These are phyloP conservation scores for Neurospora intermedia DNA, from an alignment of 495 filamentous ascomycete species.

Conservation along the genomic window DNA sequence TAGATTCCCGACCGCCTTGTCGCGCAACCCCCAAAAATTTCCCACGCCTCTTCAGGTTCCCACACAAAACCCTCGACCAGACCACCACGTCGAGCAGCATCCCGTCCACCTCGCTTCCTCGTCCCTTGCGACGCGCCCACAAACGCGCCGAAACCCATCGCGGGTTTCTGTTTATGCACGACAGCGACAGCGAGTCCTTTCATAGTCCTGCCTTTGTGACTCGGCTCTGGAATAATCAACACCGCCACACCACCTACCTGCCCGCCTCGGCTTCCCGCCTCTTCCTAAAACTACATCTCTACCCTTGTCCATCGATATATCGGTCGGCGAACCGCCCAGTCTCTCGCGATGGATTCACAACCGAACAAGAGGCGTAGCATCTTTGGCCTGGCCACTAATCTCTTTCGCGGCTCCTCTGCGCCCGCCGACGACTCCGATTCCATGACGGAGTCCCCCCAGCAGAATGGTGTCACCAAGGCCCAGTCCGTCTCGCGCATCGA, in stretches of 20 bases:
- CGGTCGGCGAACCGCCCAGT: not conserved
- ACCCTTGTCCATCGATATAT: not conserved
- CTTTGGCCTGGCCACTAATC: constrained; percentile 15
- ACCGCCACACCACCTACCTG: not conserved
- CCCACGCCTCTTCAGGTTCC: not conserved
- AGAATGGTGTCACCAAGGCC: constrained; percentile 2
- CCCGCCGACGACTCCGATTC: constrained; percentile 8
- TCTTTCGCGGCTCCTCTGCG: constrained; percentile 17
- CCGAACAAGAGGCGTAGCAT: constrained; percentile 19
- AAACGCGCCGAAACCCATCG: constrained; percentile 1
- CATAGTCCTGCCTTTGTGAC: not conserved
- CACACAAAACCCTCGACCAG: constrained; percentile 3
- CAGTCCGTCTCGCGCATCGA: constrained; percentile 9
- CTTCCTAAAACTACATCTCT: not conserved
- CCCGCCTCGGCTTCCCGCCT: not conserved
- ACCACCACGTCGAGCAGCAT: not conserved
- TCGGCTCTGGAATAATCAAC: not conserved
- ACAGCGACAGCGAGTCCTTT: not conserved
- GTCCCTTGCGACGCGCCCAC: constrained; percentile 1
- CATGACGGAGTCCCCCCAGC: constrained; percentile 1
- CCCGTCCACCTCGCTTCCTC: not conserved
- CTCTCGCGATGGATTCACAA: constrained; percentile 20
- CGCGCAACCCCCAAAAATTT: constrained; percentile 6
- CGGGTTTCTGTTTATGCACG: constrained; percentile 2
- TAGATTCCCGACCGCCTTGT: not conserved